Evolutionary conservation across 2,329 filamentous ascomycete species (phyloP), one percentile per base, ranked within the genome.

Genomic region (Xylaria sp.): DNA sequence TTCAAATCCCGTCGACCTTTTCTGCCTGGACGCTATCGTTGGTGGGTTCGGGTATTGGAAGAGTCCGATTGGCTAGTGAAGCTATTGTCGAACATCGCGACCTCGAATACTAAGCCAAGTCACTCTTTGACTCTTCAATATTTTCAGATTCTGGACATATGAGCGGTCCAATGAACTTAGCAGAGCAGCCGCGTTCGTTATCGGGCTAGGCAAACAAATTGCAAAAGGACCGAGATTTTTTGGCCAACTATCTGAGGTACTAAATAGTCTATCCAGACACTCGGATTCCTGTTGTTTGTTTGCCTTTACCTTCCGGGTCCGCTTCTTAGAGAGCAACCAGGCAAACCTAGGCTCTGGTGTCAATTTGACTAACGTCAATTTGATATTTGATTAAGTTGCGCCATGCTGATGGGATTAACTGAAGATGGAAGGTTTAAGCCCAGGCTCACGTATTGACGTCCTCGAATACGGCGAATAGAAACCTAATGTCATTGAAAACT

Each of bases 401-500:
- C 55, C 69, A 68, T 63, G 61, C 62, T 62, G 63, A 67, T 69
- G 50, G 56, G 50, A 61, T 64, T 68, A 61, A 59, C 63, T 65
- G 47, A 55, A 71, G 62, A 67, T 59, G 66, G 57, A 60, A 71
- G 63, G 45, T 71, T 69, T 70, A 69, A 63, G 67, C 58, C 64
- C 70, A 62, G 65, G 38, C 59, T 73, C 71, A 72, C 71, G 67
- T 73, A 69, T 53, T 68, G 42, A 56, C 33, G 33, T 44, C 42
- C 49, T 64, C 20, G 36, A 45, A 65, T 42, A 49, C 36, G 33
- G 62, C 29, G 53, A 53, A 33, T 65, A 47, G 51, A 49, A 66
- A 36, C 47, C 63, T 56, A 57, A 47, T 61, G 62, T 56, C 42
- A 29, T 59, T 50, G 27, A 57, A 67, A 54, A 49, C 65, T 74